Percentiles rank a stretch among this genome's conserved stretches.
These are phyloP conservation scores for Globisporangium cystogenes DNA, from an alignment of 352 stramenopile genomes.

Conservation along the genomic window DNA sequence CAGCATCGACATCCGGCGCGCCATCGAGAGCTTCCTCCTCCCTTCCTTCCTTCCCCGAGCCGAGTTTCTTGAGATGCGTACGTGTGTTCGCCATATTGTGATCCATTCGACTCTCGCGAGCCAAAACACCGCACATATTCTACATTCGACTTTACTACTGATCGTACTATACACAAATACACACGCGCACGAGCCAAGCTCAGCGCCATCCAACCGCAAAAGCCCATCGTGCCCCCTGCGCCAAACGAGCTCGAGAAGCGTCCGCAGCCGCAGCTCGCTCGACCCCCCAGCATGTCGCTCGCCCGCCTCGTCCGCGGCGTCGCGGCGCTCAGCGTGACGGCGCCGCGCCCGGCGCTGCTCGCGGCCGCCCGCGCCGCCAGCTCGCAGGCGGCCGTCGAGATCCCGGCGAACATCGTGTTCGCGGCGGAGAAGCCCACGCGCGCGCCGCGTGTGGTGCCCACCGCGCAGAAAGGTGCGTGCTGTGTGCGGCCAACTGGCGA, in stretches of 20 bases:
- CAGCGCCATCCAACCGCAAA: not conserved
- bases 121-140: not conserved
- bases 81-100: slow-evolving; percentile 2
- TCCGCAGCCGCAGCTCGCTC: no score
- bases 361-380: slow-evolving; percentile 17
- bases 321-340: slow-evolving; percentile 32
- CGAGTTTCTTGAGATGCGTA: not conserved
- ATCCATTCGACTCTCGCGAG: not conserved
- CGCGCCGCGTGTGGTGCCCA: slow-evolving; percentile 54
- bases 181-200: not conserved
- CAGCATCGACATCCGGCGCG: slow-evolving; percentile 14
- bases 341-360: slow-evolving; percentile 25
- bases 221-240: not conserved
- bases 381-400: slow-evolving; percentile 20
- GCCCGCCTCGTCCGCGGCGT: slow-evolving; percentile 56
- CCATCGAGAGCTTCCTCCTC: slow-evolving; percentile 5
- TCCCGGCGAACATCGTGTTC: slow-evolving; percentile 63
- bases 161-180: not conserved
- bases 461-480: slow-evolving; percentile 41
- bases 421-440: slow-evolving; percentile 67
- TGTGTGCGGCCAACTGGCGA: no score
- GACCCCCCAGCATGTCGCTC: slow-evolving; percentile 14
- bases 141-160: not conserved
- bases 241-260: not conserved
- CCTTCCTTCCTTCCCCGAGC: not conserved